phyloP scores from a whole-genome alignment of 208 protist genomes.

The Herpetomonas tarakana region DNA sequence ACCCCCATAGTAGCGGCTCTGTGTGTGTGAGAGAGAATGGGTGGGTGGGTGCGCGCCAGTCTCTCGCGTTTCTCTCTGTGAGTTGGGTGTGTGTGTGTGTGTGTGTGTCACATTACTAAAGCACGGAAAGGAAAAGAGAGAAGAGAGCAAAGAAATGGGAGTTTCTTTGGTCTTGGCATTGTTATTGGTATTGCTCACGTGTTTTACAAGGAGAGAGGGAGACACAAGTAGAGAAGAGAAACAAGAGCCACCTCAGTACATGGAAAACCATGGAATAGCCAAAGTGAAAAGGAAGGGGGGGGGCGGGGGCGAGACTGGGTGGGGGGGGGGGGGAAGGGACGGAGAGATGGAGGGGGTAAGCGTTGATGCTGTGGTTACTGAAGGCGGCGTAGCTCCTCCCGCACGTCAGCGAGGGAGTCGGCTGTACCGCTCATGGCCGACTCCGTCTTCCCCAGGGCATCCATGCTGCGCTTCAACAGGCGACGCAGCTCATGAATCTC shows the following conservation, averaged over 20 bases:
- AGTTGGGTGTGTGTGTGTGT: slow-evolving; percentile 5
- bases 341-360: too few species aligned
- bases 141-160: slow-evolving; percentile 1
- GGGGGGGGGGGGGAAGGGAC: too few species aligned
- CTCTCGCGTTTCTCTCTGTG: not conserved
- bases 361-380: too few species aligned
- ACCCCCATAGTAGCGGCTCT: too few species aligned
- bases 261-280: too few species aligned
- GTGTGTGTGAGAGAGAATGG: too few species aligned
- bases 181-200: not conserved
- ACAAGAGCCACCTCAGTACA: too few species aligned
- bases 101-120: not conserved
- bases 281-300: too few species aligned
- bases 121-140: slow-evolving; percentile 2
- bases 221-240: too few species aligned
- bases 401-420: slow-evolving; percentile 23
- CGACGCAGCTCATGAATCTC: slow-evolving; percentile 14
- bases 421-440: slow-evolving; percentile 29
- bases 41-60: not conserved
- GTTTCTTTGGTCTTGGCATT: not conserved
- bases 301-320: too few species aligned
- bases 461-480: slow-evolving; percentile 30
- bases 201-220: too few species aligned
- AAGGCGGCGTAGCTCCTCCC: slow-evolving; percentile 29
- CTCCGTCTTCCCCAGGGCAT: slow-evolving; percentile 20